A percentile compares a stretch with the other conserved stretches of the same genome.
Conservation (phyloP, 2,329 filamentous ascomycete species). For the Cryphonectria nitschkei region DNA sequence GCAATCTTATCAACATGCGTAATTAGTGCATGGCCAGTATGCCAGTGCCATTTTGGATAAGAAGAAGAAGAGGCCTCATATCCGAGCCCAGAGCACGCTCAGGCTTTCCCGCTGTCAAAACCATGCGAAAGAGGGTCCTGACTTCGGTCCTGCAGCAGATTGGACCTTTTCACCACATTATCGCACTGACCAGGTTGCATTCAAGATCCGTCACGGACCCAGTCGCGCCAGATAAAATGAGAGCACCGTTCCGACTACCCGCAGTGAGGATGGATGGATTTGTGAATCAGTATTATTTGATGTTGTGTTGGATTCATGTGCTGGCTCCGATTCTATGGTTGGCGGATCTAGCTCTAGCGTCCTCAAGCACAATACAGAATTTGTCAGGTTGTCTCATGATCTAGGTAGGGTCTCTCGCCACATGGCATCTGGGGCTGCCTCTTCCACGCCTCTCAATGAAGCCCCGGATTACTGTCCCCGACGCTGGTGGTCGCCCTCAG, state of each 20-base stretch:
- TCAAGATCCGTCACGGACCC: background rate
- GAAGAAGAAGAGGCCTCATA: background rate
- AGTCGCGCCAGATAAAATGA: background rate
- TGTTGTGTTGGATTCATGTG: background rate
- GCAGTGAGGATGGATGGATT: background rate
- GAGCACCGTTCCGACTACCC: background rate
- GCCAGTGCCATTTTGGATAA: background rate
- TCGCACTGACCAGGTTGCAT: slow-evolving; percentile 16
- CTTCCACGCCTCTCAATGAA: background rate
- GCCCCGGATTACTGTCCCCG: background rate
- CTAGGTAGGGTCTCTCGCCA: background rate
- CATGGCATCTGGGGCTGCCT: background rate
- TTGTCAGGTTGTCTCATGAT: background rate
- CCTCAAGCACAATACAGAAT: background rate
- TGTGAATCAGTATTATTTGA: slow-evolving; percentile 1
- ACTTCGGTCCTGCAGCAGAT: slow-evolving; percentile 2
- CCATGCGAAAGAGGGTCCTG: background rate
- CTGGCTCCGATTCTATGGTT: background rate
- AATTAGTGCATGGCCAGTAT: background rate
- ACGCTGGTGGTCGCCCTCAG: background rate
- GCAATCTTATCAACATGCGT: slow-evolving; percentile 8
- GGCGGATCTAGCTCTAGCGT: background rate
- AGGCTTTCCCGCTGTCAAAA: slow-evolving; percentile 1
- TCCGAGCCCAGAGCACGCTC: background rate
- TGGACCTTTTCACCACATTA: slow-evolving; percentile 8